These are phyloP conservation scores for Myriosclerotinia duriaeana DNA, from an alignment of 2,329 filamentous ascomycete genomes.

Conservation along the genomic window DNA sequence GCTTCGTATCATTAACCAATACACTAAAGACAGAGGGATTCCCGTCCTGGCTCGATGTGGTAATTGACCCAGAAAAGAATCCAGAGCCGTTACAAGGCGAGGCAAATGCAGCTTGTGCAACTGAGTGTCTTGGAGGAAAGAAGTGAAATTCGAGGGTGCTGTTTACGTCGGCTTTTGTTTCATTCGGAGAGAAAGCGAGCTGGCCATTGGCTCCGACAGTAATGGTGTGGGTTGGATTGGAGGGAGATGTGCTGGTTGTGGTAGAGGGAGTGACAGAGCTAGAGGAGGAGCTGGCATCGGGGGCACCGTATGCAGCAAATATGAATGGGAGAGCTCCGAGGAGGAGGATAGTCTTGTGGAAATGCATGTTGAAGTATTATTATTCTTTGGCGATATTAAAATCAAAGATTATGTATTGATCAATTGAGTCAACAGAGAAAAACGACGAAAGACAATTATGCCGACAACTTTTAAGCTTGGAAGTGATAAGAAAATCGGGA, in stretches of 20 bases:
- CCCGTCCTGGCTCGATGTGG: constrained; percentile 25
- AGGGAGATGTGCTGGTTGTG: constrained; percentile 14
- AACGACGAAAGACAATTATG: not conserved
- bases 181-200: constrained; percentile 52
- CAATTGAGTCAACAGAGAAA: not conserved
- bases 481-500: not conserved
- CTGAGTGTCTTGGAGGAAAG: constrained; percentile 52
- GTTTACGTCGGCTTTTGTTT: constrained; percentile 50
- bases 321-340: constrained; percentile 32
- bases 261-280: constrained; percentile 23
- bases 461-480: not conserved
- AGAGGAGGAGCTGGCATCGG: constrained; percentile 26
- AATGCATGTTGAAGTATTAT: constrained; percentile 36
- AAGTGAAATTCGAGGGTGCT: constrained; percentile 57
- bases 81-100: constrained; percentile 39
- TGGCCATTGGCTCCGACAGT: constrained; percentile 36
- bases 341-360: constrained; percentile 32
- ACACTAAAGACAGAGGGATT: constrained; percentile 45
- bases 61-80: constrained; percentile 32
- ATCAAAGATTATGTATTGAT: not conserved
- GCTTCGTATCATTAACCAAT: constrained; percentile 43
- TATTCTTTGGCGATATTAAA: not conserved
- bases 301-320: constrained; percentile 29
- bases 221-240: constrained; percentile 38
- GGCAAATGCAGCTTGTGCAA: constrained; percentile 44